Evolutionary conservation across 805 yeast genomes (phyloP).

Genomic region (Kregervanrija delftensis): DNA sequence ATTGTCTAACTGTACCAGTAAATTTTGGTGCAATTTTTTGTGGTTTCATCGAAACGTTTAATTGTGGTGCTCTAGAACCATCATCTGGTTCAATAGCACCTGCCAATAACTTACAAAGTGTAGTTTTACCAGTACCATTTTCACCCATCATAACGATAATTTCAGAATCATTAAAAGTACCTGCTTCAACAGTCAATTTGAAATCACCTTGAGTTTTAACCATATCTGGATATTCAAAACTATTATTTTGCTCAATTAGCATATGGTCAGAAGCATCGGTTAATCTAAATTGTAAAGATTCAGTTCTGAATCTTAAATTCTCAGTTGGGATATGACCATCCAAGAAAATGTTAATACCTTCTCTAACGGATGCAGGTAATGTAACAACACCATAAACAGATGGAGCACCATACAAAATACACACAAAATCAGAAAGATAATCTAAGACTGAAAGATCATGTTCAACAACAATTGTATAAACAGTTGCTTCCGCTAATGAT

Average conservation of each 20-base stretch:
- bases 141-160: slow-evolving; percentile 99
- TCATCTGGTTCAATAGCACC: slow-evolving; percentile 88
- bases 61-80: slow-evolving; percentile 71
- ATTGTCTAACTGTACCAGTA: slow-evolving; percentile 97
- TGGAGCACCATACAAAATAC: slow-evolving; percentile 96
- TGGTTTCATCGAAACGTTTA: slow-evolving; percentile 96
- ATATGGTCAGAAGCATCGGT: slow-evolving; percentile 81
- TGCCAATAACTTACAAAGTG: slow-evolving; percentile 91
- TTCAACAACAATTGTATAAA: slow-evolving; percentile 93
- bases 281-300: slow-evolving; percentile 87
- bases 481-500: slow-evolving; percentile 66
- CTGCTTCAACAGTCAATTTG: slow-evolving; percentile 71
- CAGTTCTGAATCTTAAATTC: slow-evolving; percentile 94
- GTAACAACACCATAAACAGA: slow-evolving; percentile 99
- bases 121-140: slow-evolving; percentile 99
- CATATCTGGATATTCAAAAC: slow-evolving; percentile 76
- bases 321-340: slow-evolving; percentile 98
- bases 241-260: slow-evolving; percentile 70
- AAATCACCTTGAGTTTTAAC: slow-evolving; percentile 92
- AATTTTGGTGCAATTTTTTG: slow-evolving; percentile 98
- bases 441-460: slow-evolving; percentile 98
- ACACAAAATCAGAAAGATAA: slow-evolving; percentile 92
- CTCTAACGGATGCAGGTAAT: slow-evolving; percentile 93
- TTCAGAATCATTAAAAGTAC: slow-evolving; percentile 94
- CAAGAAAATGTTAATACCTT: slow-evolving; percentile 96